Conservation (phyloP, 1,139 yeast genomes). For the Taphrina confusa region DNA sequence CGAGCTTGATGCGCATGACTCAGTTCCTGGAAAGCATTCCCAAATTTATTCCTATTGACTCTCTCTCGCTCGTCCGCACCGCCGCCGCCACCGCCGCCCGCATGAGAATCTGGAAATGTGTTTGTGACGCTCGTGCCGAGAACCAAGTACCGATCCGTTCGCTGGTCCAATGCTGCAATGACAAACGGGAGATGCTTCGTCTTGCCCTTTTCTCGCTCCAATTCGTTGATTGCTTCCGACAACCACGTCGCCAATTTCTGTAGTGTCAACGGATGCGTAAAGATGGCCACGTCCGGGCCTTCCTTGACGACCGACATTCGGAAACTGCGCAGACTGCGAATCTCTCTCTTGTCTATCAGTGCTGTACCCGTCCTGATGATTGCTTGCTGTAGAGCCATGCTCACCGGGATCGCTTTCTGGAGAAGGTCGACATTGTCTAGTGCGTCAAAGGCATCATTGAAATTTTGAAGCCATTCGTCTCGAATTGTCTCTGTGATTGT, state of each 20-base stretch:
- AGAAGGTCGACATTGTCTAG: constrained; percentile 66
- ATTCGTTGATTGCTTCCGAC: constrained; percentile 53
- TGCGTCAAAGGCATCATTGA: constrained; percentile 97
- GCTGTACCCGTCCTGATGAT: constrained; percentile 88
- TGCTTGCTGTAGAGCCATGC: constrained; percentile 79
- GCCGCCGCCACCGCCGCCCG: constrained; percentile 42
- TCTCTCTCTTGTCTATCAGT: constrained; percentile 73
- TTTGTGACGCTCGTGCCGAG: constrained; percentile 71
- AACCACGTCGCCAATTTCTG: constrained; percentile 88
- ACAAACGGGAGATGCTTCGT: constrained; percentile 65
- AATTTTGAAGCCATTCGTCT: constrained; percentile 82
- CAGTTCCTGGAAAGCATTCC: constrained; percentile 85
- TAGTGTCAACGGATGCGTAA: constrained; percentile 81
- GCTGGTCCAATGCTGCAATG: constrained; percentile 76
- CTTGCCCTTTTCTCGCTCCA: constrained; percentile 37
- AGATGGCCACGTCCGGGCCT: constrained; percentile 77
- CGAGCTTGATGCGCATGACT: constrained; percentile 82
- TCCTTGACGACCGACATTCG: constrained; percentile 86
- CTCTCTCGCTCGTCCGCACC: constrained; percentile 48
- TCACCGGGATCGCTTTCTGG: constrained; percentile 70
- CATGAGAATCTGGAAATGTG: constrained; percentile 65
- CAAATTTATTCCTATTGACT: constrained; percentile 67
- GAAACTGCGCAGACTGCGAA: constrained; percentile 77
- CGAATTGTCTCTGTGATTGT: constrained; percentile 45
- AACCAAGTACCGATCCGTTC: constrained; percentile 78